Evolutionary conservation across 257 asterid species (phyloP).

Genomic region (Plantago ovata): DNA sequence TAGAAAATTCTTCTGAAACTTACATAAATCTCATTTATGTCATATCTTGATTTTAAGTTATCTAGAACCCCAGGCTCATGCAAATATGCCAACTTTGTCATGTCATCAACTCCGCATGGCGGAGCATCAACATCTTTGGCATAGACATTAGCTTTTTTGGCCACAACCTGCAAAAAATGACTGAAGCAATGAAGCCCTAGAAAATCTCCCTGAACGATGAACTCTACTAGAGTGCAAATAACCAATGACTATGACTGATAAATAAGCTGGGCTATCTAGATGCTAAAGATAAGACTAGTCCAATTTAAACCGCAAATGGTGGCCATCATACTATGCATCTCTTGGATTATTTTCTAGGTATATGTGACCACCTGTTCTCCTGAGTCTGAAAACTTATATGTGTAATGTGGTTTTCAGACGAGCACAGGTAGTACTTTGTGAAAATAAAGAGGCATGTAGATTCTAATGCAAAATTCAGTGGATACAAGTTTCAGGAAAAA

Average conservation of each 20-base stretch:
- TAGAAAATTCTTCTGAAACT: conserved; percentile 26
- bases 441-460: too few relatives aligned
- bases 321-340: too few relatives aligned
- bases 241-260: not conserved
- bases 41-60: conserved; percentile 88
- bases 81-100: conserved; percentile 97
- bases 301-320: not conserved
- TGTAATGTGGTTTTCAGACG: too few relatives aligned
- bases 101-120: conserved; percentile 98
- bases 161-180: conserved; percentile 62
- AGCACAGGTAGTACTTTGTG: too few relatives aligned
- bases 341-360: too few relatives aligned
- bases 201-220: conserved; percentile 2
- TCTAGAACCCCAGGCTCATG: conserved; percentile 96
- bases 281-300: not conserved
- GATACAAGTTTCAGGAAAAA: too few relatives aligned
- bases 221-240: conserved; percentile 4
- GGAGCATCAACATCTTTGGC: conserved; percentile 97
- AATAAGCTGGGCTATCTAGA: conserved; percentile 2
- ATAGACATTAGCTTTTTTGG: conserved; percentile 62
- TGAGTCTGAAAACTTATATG: too few relatives aligned
- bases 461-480: too few relatives aligned
- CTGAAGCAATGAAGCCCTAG: not conserved
- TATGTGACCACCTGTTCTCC: too few relatives aligned
- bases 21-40: conserved; percentile 94